Percentiles rank a stretch among this genome's conserved stretches.
phyloP scores from a whole-genome alignment of 768 basidiomycete genomes.

The Collybiopsis confluens region DNA sequence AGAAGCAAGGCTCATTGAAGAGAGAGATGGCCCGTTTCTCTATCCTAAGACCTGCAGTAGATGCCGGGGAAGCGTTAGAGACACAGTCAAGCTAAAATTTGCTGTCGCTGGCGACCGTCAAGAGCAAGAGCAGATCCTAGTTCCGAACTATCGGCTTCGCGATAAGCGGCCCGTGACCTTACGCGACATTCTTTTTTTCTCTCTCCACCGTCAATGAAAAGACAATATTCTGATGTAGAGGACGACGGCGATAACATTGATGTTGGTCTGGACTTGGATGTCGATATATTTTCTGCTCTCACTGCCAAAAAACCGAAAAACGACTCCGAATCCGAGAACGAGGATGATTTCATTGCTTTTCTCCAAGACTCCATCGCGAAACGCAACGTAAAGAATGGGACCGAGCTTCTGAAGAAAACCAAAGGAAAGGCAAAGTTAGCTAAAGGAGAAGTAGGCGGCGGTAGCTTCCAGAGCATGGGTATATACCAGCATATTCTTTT shows the following conservation, averaged over 20 bases:
- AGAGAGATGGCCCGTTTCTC: too few relatives aligned
- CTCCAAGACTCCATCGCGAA: constrained; percentile 68
- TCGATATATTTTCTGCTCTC: constrained; percentile 65
- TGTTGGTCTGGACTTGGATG: constrained; percentile 28
- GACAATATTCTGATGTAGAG: constrained; percentile 7
- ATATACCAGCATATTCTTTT: constrained; percentile 17
- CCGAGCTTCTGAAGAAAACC: constrained; percentile 69
- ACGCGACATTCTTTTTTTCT: neutral
- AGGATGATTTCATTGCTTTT: constrained; percentile 59
- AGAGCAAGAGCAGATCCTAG: too few relatives aligned
- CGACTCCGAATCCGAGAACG: constrained; percentile 27
- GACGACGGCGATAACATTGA: constrained; percentile 7
- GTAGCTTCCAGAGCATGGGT: constrained; percentile 98
- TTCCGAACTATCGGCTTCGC: too few relatives aligned
- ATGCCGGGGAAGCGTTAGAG: too few relatives aligned
- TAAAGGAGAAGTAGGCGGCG: constrained; percentile 84
- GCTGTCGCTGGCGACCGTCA: too few relatives aligned
- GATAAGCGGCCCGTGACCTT: too few relatives aligned
- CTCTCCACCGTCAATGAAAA: constrained; percentile 2
- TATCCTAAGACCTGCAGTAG: too few relatives aligned
- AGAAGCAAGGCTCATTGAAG: neutral
- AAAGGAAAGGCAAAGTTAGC: constrained; percentile 67
- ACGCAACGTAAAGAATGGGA: constrained; percentile 71
- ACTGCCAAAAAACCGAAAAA: constrained; percentile 40
- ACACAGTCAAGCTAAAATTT: too few relatives aligned